phyloP scores from a whole-genome alignment of 2,329 filamentous ascomycete species.

The Arachnomyces sp. region DNA sequence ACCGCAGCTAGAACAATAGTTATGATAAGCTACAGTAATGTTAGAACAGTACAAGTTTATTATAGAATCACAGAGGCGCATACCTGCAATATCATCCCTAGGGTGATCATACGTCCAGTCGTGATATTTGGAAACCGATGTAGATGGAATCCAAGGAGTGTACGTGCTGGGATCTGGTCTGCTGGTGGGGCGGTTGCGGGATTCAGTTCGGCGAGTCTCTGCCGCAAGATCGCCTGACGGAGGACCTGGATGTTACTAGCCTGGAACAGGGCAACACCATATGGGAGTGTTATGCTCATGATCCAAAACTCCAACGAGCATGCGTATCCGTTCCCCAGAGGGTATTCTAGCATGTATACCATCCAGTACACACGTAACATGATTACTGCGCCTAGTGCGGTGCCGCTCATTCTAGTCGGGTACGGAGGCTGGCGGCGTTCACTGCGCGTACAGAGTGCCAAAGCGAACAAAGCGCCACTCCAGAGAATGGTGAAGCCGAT shows the following conservation, averaged over 20 bases:
- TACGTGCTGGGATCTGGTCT: conserved; percentile 21
- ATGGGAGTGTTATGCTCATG: conserved; percentile 54
- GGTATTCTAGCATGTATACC: conserved; percentile 18
- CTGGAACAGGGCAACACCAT: conserved; percentile 55
- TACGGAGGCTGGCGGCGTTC: conserved; percentile 15
- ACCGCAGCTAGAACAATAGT: conserved; percentile 52
- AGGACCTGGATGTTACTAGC: conserved; percentile 51
- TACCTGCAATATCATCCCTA: conserved; percentile 49
- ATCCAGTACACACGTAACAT: conserved; percentile 21
- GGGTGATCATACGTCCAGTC: conserved; percentile 37
- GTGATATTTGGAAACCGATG: conserved; percentile 44
- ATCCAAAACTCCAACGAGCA: conserved; percentile 53
- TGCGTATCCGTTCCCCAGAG: conserved; percentile 24
- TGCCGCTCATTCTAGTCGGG: conserved; percentile 18
- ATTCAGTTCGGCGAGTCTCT: conserved; percentile 13
- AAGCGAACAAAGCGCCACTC: conserved; percentile 17
- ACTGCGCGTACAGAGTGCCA: conserved; percentile 14
- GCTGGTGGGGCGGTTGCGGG: conserved; percentile 21
- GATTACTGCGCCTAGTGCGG: conserved; percentile 16
- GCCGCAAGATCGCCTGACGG: conserved; percentile 43
- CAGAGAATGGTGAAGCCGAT: conserved; percentile 16
- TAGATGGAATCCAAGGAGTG: conserved; percentile 18
- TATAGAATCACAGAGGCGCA: conserved; percentile 12
- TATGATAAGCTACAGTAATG: conserved; percentile 41
- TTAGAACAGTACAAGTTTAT: conserved; percentile 12